Evolutionary conservation across 805 yeast species (phyloP).

Genomic region (Metschnikowia matae): DNA sequence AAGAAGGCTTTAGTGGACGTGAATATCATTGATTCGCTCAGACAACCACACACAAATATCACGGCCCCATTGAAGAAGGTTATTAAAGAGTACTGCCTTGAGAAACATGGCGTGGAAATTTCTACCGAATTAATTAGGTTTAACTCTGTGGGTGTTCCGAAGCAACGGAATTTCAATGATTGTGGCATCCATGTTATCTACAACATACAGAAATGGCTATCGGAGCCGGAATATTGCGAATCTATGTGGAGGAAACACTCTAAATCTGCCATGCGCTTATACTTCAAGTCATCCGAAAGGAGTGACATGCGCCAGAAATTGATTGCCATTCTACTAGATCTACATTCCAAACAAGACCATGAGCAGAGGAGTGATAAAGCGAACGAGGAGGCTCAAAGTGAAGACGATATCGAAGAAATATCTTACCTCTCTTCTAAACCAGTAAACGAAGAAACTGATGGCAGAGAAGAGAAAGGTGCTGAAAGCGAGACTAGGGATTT

Average conservation of each 20-base stretch:
- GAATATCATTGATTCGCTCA: conserved; percentile 72
- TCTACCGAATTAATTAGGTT: conserved; percentile 45
- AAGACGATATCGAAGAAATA: conserved; percentile 22
- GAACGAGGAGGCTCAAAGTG: conserved; percentile 13
- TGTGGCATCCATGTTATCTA: conserved; percentile 92
- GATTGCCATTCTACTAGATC: conserved; percentile 13
- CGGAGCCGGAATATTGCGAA: conserved; percentile 45
- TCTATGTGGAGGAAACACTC: conserved; percentile 40
- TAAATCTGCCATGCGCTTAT: conserved; percentile 10
- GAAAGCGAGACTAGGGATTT: not conserved
- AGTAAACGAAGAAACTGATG: not conserved
- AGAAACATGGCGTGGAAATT: conserved; percentile 49
- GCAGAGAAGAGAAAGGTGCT: not conserved
- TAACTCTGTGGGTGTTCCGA: conserved; percentile 60
- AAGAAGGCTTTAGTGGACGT: conserved; percentile 31
- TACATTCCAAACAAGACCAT: conserved; percentile 13
- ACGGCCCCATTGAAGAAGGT: conserved; percentile 53
- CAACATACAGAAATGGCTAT: conserved; percentile 58
- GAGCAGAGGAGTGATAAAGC: not conserved
- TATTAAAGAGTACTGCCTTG: conserved; percentile 65
- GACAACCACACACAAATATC: conserved; percentile 52
- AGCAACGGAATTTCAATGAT: conserved; percentile 84
- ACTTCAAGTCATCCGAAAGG: conserved; percentile 12
- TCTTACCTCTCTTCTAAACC: conserved; percentile 11
- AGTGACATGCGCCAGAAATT: conserved; percentile 11